Conservation (phyloP, 1,284 basidiomycete species). For the Xerocomus alliaceus region DNA sequence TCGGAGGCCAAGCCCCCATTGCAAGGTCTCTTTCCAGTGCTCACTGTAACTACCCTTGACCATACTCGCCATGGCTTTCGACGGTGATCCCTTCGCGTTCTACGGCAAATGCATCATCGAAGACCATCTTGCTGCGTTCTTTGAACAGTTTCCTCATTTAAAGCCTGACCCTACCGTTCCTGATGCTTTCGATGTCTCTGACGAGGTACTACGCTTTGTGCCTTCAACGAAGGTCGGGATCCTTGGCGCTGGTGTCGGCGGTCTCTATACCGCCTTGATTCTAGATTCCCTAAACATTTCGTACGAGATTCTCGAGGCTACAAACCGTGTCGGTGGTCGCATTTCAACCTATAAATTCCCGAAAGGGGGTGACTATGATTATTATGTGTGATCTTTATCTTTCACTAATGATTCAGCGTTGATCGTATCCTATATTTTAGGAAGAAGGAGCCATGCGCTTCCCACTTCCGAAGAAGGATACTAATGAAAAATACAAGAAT, state of each 20-base stretch:
- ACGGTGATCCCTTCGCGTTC: conserved; percentile 13
- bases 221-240: conserved; percentile 21
- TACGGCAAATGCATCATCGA: conserved; percentile 15
- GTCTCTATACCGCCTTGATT: conserved; percentile 47
- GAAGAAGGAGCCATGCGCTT: conserved; percentile 45
- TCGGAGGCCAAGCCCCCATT: no score
- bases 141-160: neutral
- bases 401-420: neutral
- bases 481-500: conserved; percentile 23
- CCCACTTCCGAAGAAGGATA: conserved; percentile 24
- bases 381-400: conserved; percentile 15
- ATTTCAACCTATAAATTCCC: conserved; percentile 44
- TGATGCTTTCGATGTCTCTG: neutral
- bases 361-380: conserved; percentile 19
- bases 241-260: conserved; percentile 40
- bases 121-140: conserved; percentile 8
- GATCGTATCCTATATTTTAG: neutral
- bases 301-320: conserved; percentile 46
- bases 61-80: conserved; percentile 1
- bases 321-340: conserved; percentile 39
- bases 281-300: conserved; percentile 41
- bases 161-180: neutral
- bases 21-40: no score
- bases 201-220: neutral
- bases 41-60: neutral